A percentile compares a stretch with the other conserved stretches of the same genome.
Evolutionary conservation across 2,329 filamentous ascomycete genomes (phyloP).

Genomic region (Colletotrichum sp.): DNA sequence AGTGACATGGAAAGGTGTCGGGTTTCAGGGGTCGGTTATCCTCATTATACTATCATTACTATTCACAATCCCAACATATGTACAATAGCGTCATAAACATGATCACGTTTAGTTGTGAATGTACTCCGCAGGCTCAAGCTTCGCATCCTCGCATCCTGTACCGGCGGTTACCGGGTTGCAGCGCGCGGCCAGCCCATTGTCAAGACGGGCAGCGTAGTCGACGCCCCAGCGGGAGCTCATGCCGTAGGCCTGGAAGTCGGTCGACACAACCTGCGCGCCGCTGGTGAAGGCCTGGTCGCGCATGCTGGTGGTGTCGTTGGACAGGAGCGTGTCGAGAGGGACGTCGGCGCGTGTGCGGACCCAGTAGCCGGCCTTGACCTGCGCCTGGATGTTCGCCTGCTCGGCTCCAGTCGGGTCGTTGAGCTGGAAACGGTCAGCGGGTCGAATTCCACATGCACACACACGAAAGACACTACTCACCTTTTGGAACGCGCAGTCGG

Average conservation of each 20-base stretch:
- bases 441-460: too few relatives aligned
- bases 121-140: constrained; percentile 25
- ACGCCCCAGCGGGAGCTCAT: constrained; percentile 50
- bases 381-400: constrained; percentile 43
- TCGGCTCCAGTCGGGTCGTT: constrained; percentile 45
- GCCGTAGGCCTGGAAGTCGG: constrained; percentile 51
- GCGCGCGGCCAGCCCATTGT: constrained; percentile 26
- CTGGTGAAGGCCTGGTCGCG: constrained; percentile 46
- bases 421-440: constrained; percentile 30
- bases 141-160: constrained; percentile 21
- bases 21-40: neutral
- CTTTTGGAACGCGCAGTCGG: constrained; percentile 53
- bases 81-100: neutral
- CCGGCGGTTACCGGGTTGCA: constrained; percentile 35
- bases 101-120: constrained; percentile 12
- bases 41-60: constrained; percentile 3
- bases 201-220: constrained; percentile 44
- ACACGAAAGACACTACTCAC: neutral
- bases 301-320: constrained; percentile 41
- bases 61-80: neutral
- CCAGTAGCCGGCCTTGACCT: constrained; percentile 51
- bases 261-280: constrained; percentile 54
- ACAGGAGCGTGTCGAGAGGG: constrained; percentile 46
- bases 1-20: neutral
- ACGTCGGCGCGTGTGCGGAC: constrained; percentile 53